Base-by-base conservation (phyloP, 169 alveolate genomes). In the Toxoplasma gondii region DNA sequence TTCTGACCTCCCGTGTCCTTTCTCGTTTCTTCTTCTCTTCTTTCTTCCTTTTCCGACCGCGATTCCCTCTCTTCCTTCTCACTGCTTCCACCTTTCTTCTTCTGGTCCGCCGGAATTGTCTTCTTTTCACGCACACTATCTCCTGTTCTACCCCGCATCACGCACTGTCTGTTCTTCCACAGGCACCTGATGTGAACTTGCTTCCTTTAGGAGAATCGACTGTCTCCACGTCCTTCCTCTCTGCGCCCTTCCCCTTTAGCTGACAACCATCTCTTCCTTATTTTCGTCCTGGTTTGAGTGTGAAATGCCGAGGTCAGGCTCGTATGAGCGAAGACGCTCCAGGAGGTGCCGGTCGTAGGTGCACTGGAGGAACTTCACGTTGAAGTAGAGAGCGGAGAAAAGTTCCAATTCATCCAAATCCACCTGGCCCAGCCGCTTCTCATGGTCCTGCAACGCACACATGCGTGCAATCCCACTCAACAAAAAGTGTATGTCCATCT, bases 301-400 rank as follows among this genome's bases (percentile, higher is more conserved):
- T 4, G 74, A 64, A 1, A 19, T 27, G 24, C 74, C 74, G 74
- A 64, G 74, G 31, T 64, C 74, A 27, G 74, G 74, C 29, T 82
- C 90, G 90, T 82, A 82, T 4, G 67, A 2, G 4, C 41, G 54
- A 17, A 82, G 58, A 12, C 67, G 53, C 67, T 82, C 69, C 17
- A 82, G 90, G 38, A 82, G 64, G 64, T 29, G 69, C 31, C 69
- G 31, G 90, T 82, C 90, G 90, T 82, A 82, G 38, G 90, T 82
- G 64, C 90, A 82, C 53, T 82, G 90, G 54, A 82, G 90, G 41
- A 43, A 82, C 41, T 82, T 82, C n/a, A 82, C 90, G 34, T 82
- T 82, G 64, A 29, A 82, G 67, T 82, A 82, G 41, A 82, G 67
- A 12, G 69, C 53, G 24, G 90, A 82, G 19, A 82, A 82, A 7